phyloP scores from a whole-genome alignment of 345 rosid species.

The Ricinus communis region DNA sequence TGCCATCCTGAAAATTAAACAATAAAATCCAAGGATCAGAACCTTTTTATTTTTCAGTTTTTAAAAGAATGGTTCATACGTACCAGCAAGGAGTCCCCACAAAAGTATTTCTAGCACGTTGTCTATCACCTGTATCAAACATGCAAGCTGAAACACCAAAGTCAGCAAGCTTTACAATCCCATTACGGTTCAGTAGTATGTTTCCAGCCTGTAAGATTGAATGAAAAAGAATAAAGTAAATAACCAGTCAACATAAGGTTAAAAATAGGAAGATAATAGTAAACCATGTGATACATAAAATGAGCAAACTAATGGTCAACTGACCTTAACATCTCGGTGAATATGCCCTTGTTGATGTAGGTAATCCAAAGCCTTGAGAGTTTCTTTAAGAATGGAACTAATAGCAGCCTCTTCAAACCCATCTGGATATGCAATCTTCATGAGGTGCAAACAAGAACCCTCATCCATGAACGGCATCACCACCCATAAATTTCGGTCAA shows the following conservation, averaged over 20 bases:
- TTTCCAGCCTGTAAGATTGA: constrained; percentile 79
- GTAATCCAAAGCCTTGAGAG: constrained; percentile 93
- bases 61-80: neutral
- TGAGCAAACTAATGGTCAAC: constrained; percentile 15
- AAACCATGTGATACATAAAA: constrained; percentile 9
- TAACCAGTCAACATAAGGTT: neutral
- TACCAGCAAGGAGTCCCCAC: constrained; percentile 99
- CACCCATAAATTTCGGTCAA: constrained; percentile 84
- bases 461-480: constrained; percentile 99
- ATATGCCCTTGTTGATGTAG: constrained; percentile 97
- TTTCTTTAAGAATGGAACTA: constrained; percentile 83
- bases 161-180: constrained; percentile 91
- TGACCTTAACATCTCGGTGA: constrained; percentile 97
- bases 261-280: neutral
- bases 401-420: constrained; percentile 98
- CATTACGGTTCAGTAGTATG: constrained; percentile 80
- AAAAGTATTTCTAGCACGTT: constrained; percentile 91
- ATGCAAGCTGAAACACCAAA: constrained; percentile 98
- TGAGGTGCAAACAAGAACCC: constrained; percentile 96
- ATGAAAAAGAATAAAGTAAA: constrained; percentile 6
- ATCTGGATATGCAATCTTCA: constrained; percentile 85
- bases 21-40: constrained; percentile 6
- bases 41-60: neutral
- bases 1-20: constrained; percentile 81
- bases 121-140: constrained; percentile 97